phyloP scores from a whole-genome alignment of 805 yeast species.

The Myxozyma sirexii region DNA sequence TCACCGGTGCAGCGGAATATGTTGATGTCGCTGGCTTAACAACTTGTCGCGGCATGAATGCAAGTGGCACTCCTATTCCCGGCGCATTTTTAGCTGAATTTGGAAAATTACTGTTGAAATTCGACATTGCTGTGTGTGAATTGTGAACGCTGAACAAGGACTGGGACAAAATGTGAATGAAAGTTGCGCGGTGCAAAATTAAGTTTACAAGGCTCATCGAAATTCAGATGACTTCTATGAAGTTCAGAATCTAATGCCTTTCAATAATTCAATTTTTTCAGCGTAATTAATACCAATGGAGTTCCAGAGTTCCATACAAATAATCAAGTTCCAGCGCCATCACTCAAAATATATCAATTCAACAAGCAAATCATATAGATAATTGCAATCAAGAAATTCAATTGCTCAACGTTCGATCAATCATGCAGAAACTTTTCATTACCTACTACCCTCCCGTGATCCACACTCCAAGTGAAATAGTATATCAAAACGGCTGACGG shows the following conservation, averaged over 20 bases:
- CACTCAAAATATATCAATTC: background rate
- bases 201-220: too few species aligned
- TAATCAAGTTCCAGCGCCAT: background rate
- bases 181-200: too few species aligned
- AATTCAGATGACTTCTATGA: too few species aligned
- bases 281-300: too few species aligned
- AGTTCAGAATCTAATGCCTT: too few species aligned
- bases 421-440: constrained; percentile 5
- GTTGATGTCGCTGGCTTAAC: constrained; percentile 5
- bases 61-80: background rate
- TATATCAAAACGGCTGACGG: constrained; percentile 51
- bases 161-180: too few species aligned
- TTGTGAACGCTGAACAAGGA: background rate
- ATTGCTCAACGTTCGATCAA: background rate
- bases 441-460: constrained; percentile 13
- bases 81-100: constrained; percentile 8
- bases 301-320: background rate
- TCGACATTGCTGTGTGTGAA: background rate
- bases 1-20: constrained; percentile 9
- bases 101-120: background rate
- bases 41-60: constrained; percentile 4
- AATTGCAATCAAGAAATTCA: too few species aligned
- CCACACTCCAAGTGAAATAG: constrained; percentile 50
- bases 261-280: too few species aligned
- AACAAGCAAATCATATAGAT: background rate